Conservation (phyloP, 306 rosid species). For the Amphicarpaea edgeworthii region DNA sequence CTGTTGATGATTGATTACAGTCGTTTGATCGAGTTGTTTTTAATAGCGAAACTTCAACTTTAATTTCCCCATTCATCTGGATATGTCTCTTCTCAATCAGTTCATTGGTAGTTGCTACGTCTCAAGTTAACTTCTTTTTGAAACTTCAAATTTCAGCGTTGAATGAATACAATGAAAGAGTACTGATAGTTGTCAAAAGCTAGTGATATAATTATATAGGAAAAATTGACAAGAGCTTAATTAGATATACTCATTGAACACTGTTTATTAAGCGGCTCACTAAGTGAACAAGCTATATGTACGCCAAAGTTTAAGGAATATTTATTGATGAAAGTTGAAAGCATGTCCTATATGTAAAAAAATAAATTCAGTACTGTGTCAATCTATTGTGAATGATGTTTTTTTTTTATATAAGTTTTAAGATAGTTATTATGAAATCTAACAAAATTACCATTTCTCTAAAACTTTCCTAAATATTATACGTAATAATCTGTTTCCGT, state of each 20-base stretch:
- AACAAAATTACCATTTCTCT: neutral
- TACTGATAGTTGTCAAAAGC: constrained; percentile 19
- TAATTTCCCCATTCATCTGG: neutral
- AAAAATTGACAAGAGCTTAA: constrained; percentile 3
- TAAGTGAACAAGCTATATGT: neutral
- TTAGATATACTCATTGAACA: neutral
- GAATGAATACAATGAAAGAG: neutral
- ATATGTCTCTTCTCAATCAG: constrained; percentile 14
- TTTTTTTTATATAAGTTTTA: neutral
- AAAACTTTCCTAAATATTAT: neutral
- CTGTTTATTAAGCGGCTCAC: neutral
- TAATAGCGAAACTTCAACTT: constrained; percentile 4
- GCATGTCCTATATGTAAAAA: neutral
- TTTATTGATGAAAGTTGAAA: neutral
- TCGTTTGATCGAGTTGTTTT: neutral
- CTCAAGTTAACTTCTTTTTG: constrained; percentile 2
- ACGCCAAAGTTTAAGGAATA: neutral
- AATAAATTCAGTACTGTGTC: neutral
- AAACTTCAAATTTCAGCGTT: constrained; percentile 22
- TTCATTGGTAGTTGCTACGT: constrained; percentile 15
- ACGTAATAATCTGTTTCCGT: neutral
- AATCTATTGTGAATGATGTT: neutral
- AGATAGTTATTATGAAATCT: neutral
- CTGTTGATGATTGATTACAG: constrained; percentile 4
- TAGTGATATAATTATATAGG: neutral